Base-by-base conservation (phyloP, 192 early-diverging fungal genomes). In the Gonapodya sp. region DNA sequence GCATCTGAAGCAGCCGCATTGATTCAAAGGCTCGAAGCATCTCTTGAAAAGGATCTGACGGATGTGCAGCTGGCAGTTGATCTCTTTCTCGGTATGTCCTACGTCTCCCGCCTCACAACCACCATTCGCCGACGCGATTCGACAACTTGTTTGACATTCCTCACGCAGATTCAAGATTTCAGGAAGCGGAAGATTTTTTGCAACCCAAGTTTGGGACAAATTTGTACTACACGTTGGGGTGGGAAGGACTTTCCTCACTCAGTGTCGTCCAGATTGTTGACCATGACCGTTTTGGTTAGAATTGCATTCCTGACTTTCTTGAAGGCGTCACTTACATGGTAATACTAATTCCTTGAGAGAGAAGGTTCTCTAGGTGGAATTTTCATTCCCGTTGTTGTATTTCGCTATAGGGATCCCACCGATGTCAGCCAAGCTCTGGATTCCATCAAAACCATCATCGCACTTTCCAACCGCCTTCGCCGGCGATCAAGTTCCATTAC, bases 31-130 rank as follows among this genome's bases (percentile, higher is more conserved):
- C 46, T 64, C 8, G 46, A 64, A 64, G 8, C 46, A 16, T 64
- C 46, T 64, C 24, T 64, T 8, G 46, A 64, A 2, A 78, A 78
- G 33, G 95, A 95, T 84, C 80, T 93, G 36, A 77, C 81, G 36
- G 81, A 93, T 73, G 84, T 91, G 77, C 85, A 91, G 80, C 81
- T 85, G 2, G 91, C 90, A 0, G 82, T 97, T 37, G 92, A 93
- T 81, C 83, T 94, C 36, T 96, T 97, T 83, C 82, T 97, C 35
- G 89, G 46, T 64, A 64, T 16, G 46, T 16, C 46, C 8, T 64
- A 16, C 24, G 8, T 16, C 24, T 64, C 8, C 8, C 8, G 8
- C 8, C 46, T 24, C 46, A 16, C 8, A 64, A 16, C 24, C 24
- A 8, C 8, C 24, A 16, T 24, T 24, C 24, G 46, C 46, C 24